Evolutionary conservation across 2,329 filamentous ascomycete genomes (phyloP).

Genomic region (Acephala macrosclerotiorum): DNA sequence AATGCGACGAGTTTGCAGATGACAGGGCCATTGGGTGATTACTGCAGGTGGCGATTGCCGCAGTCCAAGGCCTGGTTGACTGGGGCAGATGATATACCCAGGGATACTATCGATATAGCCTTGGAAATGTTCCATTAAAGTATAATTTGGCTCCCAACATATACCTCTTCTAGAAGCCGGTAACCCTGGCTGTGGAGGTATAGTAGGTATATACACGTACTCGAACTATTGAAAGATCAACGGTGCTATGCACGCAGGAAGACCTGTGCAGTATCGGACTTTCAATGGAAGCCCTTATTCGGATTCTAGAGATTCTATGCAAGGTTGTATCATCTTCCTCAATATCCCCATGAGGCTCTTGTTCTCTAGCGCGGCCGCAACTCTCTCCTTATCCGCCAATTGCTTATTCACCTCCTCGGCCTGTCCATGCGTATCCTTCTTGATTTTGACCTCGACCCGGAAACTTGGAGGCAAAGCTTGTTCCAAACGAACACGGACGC

Average conservation of each 20-base stretch:
- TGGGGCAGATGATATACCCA: conserved; percentile 4
- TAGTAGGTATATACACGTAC: neutral
- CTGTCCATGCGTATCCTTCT: conserved; percentile 94
- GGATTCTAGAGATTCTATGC: conserved; percentile 50
- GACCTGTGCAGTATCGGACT: neutral
- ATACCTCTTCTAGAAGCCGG: conserved; percentile 2
- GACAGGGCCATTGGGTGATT: conserved; percentile 14
- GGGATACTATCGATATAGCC: conserved; percentile 3
- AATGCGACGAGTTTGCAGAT: conserved; percentile 17
- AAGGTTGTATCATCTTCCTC: conserved; percentile 92
- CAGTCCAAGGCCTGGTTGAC: conserved; percentile 8
- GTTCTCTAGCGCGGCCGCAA: conserved; percentile 94
- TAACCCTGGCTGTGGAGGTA: neutral
- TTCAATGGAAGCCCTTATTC: neutral
- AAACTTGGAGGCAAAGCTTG: conserved; percentile 91
- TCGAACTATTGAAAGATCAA: neutral
- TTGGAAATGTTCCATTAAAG: conserved; percentile 7
- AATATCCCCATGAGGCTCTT: conserved; percentile 87
- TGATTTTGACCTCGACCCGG: conserved; percentile 90
- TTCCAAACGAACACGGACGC: conserved; percentile 89
- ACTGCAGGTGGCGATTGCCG: conserved; percentile 23
- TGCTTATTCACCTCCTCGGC: conserved; percentile 98
- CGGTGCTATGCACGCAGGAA: neutral
- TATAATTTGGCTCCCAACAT: neutral
- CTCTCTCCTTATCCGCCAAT: conserved; percentile 93